A percentile compares a stretch with the other conserved stretches of the same genome.
Evolutionary conservation across 345 rosid genomes (phyloP).

Genomic region (Brassica nigra): DNA sequence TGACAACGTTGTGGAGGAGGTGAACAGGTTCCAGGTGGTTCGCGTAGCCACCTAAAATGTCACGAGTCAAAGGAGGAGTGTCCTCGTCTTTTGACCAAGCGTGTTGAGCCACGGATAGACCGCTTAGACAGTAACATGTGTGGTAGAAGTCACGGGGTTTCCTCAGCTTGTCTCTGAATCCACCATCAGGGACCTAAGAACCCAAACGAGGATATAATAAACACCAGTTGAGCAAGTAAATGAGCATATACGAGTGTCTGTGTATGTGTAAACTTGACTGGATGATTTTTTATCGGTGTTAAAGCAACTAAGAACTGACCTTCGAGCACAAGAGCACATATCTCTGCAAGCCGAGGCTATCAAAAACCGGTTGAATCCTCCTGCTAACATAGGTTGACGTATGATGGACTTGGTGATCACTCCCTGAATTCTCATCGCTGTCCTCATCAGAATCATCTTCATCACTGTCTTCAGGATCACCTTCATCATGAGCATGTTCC

Average conservation of each 20-base stretch:
- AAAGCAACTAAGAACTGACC: constrained; percentile 47
- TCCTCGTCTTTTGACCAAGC: constrained; percentile 57
- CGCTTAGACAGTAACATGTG: constrained; percentile 95
- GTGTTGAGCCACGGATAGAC: constrained; percentile 74
- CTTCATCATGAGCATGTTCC: constrained; percentile 43
- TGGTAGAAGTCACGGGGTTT: constrained; percentile 78
- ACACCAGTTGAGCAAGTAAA: not conserved
- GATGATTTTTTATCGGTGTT: not conserved
- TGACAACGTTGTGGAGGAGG: constrained; percentile 72
- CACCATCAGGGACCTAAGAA: constrained; percentile 66
- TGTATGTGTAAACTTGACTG: not conserved
- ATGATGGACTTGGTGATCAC: constrained; percentile 33
- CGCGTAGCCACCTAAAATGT: constrained; percentile 68
- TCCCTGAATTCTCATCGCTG: constrained; percentile 28
- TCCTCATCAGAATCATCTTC: constrained; percentile 35
- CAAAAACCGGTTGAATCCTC: constrained; percentile 57
- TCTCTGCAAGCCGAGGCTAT: constrained; percentile 80
- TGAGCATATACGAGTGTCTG: not conserved
- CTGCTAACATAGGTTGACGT: constrained; percentile 35
- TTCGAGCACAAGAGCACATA: constrained; percentile 81
- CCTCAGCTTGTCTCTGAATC: constrained; percentile 86
- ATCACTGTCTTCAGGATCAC: constrained; percentile 29
- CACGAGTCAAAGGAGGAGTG: constrained; percentile 56
- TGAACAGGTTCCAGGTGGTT: constrained; percentile 80
- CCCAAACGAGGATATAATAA: not conserved